Evolutionary conservation across 345 rosid species (phyloP).

Genomic region (Geranium rotundifolium): DNA sequence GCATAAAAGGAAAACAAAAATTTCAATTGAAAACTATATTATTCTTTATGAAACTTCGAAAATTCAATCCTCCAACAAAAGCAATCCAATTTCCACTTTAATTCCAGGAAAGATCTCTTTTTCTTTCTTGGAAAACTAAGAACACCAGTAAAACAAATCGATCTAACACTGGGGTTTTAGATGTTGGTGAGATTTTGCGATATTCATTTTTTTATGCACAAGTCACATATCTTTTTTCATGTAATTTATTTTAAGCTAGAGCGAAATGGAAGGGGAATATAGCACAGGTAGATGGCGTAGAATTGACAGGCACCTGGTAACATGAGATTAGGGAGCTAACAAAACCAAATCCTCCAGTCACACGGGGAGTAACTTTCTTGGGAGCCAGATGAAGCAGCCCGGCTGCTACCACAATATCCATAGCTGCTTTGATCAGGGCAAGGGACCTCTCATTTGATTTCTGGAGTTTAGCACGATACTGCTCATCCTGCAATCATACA

Average conservation of each 20-base stretch:
- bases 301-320: slow-evolving; percentile 54
- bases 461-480: slow-evolving; percentile 59
- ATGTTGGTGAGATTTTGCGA: too few species aligned
- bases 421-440: slow-evolving; percentile 67
- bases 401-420: slow-evolving; percentile 76
- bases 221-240: too few species aligned
- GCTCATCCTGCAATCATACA: slow-evolving; percentile 44
- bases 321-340: slow-evolving; percentile 78
- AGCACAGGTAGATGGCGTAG: not conserved
- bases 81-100: too few species aligned
- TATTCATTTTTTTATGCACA: too few species aligned
- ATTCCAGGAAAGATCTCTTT: too few species aligned
- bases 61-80: too few species aligned
- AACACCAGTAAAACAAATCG: too few species aligned
- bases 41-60: too few species aligned
- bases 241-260: not conserved
- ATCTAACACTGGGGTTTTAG: too few species aligned
- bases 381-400: slow-evolving; percentile 92
- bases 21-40: too few species aligned
- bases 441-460: slow-evolving; percentile 75
- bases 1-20: slow-evolving; percentile 12
- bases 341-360: slow-evolving; percentile 81
- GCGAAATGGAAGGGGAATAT: not conserved
- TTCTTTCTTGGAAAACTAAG: not conserved
- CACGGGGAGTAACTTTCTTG: slow-evolving; percentile 76